Base-by-base conservation (phyloP, 208 protist genomes). In the Leishmania lainsoni region DNA sequence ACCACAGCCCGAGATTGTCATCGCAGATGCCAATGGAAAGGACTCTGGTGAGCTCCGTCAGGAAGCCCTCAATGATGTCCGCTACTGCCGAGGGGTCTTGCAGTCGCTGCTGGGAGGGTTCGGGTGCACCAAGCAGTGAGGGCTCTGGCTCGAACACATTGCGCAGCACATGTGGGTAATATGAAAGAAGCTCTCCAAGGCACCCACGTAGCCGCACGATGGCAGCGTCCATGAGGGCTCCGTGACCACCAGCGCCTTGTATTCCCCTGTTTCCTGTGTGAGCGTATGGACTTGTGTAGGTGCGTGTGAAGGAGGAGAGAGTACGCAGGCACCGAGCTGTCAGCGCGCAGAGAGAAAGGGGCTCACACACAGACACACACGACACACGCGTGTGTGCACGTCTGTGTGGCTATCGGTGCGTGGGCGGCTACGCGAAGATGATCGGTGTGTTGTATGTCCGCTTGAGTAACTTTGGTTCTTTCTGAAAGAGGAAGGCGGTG, bases 1-100 rank as follows among this genome's bases (percentile, higher is more conserved):
- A 81, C 91, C 89, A 93, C 69, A 93, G 72, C 29, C 91, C 85
- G 26, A 84, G 54, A 5, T 75, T 76, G 29, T 52, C 83, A 17
- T 85, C 81, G 54, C 82, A 56, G 29, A 95, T 86, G 32, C 88
- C 89, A 20, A 84, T 61, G 3, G 89, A 93, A 2, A 93, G 75
- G 16, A 89, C 83, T 49, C 78, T 35, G n/a, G 87, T 87, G 32
- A 89, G 83, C 78, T 95, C 89, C 56, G 84, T 76, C 78, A 95
- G 81, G 59, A 88, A 81, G 16, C 69, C 61, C 69, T 88, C 84
- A 63, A 80, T 77, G 45, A 52, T 58, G 12, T 87, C 85, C 6
- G 78, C 77, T 54, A 90, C 81, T 17, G 42, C 8, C 22, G 63
- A 63, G 10, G 61, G 59, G 22, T 58, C 74, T 70, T 65, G 69